Conservation (phyloP, 1,284 basidiomycete species). For the Trichosporon sp. region DNA sequence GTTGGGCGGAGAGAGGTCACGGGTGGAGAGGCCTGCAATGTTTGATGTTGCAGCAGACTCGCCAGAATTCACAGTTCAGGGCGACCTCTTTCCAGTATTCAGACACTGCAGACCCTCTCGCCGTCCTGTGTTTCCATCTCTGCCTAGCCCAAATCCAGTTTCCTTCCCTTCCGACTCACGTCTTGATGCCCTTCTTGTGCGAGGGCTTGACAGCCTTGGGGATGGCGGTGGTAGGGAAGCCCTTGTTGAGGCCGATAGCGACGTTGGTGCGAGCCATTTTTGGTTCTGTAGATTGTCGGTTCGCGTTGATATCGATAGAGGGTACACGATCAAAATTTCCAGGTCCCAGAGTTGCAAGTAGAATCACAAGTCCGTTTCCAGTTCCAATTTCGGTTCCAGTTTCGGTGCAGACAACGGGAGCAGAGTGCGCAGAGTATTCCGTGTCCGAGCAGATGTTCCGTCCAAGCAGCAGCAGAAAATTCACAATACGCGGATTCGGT, state of each 20-base stretch:
- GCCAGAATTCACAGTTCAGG: no score
- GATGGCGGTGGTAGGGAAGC: conserved; percentile 88
- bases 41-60: neutral
- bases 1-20: neutral
- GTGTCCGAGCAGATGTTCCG: neutral
- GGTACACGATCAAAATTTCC: conserved; percentile 8
- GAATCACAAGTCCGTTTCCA: neutral
- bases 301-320: neutral
- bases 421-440: neutral
- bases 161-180: conserved; percentile 44
- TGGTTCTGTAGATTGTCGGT: neutral
- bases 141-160: neutral
- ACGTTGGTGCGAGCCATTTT: conserved; percentile 65
- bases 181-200: conserved; percentile 85
- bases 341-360: neutral
- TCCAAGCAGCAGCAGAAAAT: neutral
- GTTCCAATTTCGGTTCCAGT: neutral
- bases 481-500: neutral
- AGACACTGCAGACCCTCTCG: neutral
- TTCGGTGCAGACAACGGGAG: neutral
- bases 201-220: conserved; percentile 77
- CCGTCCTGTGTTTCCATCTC: neutral
- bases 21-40: neutral
- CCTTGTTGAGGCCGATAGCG: conserved; percentile 87
- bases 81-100: no score